Evolutionary conservation across 352 stramenopile species (phyloP), one percentile per base, ranked within the genome.

Genomic region (Phytophthora chlamydospora): DNA sequence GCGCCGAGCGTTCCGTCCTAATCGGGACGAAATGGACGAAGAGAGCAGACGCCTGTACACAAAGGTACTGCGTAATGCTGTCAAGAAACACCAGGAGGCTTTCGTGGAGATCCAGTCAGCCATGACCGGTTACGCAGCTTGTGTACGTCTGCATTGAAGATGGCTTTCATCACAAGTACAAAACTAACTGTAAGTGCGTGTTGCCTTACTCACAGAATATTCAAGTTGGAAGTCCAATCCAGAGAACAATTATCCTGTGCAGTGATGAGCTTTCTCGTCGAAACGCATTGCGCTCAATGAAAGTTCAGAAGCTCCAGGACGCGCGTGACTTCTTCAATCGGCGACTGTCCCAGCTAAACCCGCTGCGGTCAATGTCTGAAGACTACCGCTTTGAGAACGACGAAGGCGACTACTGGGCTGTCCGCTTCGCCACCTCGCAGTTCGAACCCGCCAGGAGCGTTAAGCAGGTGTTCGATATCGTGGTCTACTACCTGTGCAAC

Each of bases 401-500:
- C 0, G 46, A 69, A 27, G 68, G 60, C 10, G 54, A 76, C 14
- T 63, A 71, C 10, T 68, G 58, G 60, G 57, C 70, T 43, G 57
- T 66, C 4, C 70, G 62, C 17, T 73, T 73, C 38, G 57, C 43
- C 1, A 74, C 59, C 1, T 75, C 56, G 1, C 53, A 75, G 38
- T 78, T 80, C 4, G 53, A 73, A 6, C 10, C 36, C 31, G 49
- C 61, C 1, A 34, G 34, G 8, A 73, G 47, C 29, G 72, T 72
- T 13, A 68, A 74, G 27, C 65, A 75, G 27, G 62, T 78, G 40
- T 80, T 73, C 35, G 72, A 80, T 40, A 43, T 69, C 9, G 43
- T 78, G 10, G 39, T 66, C 2, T 76, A 67, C 34, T 73, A 65
- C 42, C n/a, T 78, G 44, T 66, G 63, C 29, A 78, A 80, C 43